phyloP scores from a whole-genome alignment of 495 filamentous ascomycete genomes.

The Tuber brumale region DNA sequence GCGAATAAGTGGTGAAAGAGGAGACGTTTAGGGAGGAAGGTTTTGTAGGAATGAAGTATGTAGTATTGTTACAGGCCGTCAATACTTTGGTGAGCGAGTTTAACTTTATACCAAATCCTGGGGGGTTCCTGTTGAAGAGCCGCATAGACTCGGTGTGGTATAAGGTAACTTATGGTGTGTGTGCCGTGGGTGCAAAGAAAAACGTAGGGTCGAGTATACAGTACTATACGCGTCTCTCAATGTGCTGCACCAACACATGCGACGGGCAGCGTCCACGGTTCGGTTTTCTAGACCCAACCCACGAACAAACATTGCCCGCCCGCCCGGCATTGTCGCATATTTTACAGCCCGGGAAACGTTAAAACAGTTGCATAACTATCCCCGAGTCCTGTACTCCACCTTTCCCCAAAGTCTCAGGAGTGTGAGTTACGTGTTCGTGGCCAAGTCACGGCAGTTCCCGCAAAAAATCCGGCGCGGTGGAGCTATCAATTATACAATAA shows the following conservation, averaged over 20 bases:
- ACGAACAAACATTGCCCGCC: too few relatives aligned
- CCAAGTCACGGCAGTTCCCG: too few relatives aligned
- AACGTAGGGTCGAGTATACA: background rate
- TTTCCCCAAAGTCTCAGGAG: too few relatives aligned
- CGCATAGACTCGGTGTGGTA: background rate
- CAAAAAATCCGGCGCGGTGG: too few relatives aligned
- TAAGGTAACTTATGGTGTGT: background rate
- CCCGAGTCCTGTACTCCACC: too few relatives aligned
- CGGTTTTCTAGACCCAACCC: too few relatives aligned
- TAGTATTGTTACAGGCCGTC: background rate
- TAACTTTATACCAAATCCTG: background rate
- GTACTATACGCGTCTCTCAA: background rate
- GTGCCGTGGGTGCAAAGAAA: background rate
- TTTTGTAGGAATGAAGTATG: background rate
- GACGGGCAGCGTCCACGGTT: too few relatives aligned
- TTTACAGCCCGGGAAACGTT: too few relatives aligned
- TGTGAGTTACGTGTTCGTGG: too few relatives aligned
- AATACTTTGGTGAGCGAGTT: slow-evolving; percentile 2
- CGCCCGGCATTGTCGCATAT: too few relatives aligned
- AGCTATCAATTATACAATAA: too few relatives aligned
- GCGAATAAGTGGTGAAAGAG: background rate
- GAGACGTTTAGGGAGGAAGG: background rate
- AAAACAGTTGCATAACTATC: too few relatives aligned
- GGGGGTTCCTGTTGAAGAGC: background rate
- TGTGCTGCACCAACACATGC: background rate